Percentiles rank a stretch among this genome's conserved stretches.
These are phyloP conservation scores for Puccinia hordei DNA, from an alignment of 1,284 basidiomycete species.

Conservation along the genomic window DNA sequence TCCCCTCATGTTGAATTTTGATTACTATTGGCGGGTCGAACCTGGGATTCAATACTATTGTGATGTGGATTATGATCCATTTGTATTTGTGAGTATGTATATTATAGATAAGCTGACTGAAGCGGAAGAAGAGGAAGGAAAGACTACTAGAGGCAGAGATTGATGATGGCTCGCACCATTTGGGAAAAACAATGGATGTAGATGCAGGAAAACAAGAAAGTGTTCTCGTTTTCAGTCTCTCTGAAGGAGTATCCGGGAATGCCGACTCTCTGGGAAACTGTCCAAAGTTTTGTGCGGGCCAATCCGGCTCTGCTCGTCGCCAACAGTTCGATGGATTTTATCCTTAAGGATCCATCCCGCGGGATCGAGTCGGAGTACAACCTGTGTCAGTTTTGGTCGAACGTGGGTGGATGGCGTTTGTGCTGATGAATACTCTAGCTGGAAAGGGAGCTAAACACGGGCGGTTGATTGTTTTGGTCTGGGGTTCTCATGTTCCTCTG, in stretches of 20 bases:
- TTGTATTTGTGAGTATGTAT: conserved; percentile 60
- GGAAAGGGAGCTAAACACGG: too few relatives aligned
- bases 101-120: too few relatives aligned
- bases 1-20: conserved; percentile 64
- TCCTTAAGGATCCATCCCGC: conserved; percentile 73
- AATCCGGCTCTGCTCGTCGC: conserved; percentile 71
- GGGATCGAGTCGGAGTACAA: conserved; percentile 65
- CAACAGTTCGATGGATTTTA: conserved; percentile 73
- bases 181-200: background rate
- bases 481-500: background rate
- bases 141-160: background rate
- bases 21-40: conserved; percentile 89
- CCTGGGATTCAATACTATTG: conserved; percentile 77
- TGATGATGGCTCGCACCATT: conserved; percentile 33
- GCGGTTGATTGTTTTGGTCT: too few relatives aligned
- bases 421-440: too few relatives aligned
- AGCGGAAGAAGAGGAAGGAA: too few relatives aligned
- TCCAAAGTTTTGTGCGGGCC: conserved; percentile 69
- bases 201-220: conserved; percentile 37
- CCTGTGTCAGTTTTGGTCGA: conserved; percentile 73
- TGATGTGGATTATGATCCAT: conserved; percentile 77
- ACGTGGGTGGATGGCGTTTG: conserved; percentile 20
- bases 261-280: conserved; percentile 72
- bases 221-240: conserved; percentile 73
- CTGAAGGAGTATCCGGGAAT: conserved; percentile 79